Evolutionary conservation across 2,329 filamentous ascomycete species (phyloP).

Genomic region (Trichoderma sp.): DNA sequence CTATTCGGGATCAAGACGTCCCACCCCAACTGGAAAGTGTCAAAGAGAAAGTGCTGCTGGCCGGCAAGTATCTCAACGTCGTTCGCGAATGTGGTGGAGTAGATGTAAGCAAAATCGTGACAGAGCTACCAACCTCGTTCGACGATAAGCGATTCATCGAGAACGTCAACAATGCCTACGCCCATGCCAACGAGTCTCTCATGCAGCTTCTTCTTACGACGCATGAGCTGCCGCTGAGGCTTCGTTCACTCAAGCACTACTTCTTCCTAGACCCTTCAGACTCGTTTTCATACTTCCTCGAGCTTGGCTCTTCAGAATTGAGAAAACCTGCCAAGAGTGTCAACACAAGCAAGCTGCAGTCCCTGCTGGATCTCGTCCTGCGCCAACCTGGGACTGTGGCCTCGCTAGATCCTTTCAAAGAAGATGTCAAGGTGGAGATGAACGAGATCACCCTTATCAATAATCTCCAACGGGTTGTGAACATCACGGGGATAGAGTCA

Average conservation of each 20-base stretch:
- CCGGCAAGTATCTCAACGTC: slow-evolving; percentile 97
- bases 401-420: slow-evolving; percentile 93
- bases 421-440: slow-evolving; percentile 97
- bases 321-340: slow-evolving; percentile 86
- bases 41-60: slow-evolving; percentile 91
- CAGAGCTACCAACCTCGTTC: slow-evolving; percentile 87
- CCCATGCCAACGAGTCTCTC: slow-evolving; percentile 90
- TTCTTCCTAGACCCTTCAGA: slow-evolving; percentile 98
- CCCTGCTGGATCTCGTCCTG: slow-evolving; percentile 89
- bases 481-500: slow-evolving; percentile 92
- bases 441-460: slow-evolving; percentile 92
- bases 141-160: slow-evolving; percentile 91
- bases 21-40: slow-evolving; percentile 89
- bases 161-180: slow-evolving; percentile 94
- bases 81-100: slow-evolving; percentile 96
- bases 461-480: slow-evolving; percentile 93
- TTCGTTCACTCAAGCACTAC: slow-evolving; percentile 95
- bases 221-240: slow-evolving; percentile 81
- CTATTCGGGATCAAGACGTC: slow-evolving; percentile 85
- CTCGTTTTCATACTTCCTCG: slow-evolving; percentile 97
- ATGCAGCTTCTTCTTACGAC: slow-evolving; percentile 90
- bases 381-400: slow-evolving; percentile 96
- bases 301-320: slow-evolving; percentile 85
- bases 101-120: slow-evolving; percentile 84
- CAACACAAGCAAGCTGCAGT: slow-evolving; percentile 92